Percentiles rank a stretch among this genome's conserved stretches.
These are phyloP conservation scores for Colletotrichum simmondsii DNA, from an alignment of 2,329 filamentous ascomycete genomes.

Conservation along the genomic window DNA sequence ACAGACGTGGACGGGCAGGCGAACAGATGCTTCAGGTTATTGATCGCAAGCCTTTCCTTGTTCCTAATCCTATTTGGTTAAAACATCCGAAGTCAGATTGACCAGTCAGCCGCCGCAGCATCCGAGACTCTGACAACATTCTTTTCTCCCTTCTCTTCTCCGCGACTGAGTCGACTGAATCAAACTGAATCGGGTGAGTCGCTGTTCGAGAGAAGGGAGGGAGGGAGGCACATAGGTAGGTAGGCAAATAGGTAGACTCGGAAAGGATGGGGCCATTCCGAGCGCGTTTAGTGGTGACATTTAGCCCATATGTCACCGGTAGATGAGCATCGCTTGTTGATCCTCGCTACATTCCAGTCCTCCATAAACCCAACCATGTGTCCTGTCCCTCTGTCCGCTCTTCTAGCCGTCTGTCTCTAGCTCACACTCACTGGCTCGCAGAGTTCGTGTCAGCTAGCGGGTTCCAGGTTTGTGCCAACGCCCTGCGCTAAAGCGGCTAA, in stretches of 20 bases:
- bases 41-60: not conserved
- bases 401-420: not conserved
- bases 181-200: not conserved
- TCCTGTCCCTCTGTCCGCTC: not conserved
- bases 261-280: not conserved
- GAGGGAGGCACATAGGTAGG: not conserved
- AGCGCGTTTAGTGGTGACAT: not conserved
- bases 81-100: not conserved
- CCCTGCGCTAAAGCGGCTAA: conserved; percentile 24
- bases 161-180: not conserved
- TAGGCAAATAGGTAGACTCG: not conserved
- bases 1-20: not conserved
- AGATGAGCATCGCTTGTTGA: not conserved
- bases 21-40: not conserved
- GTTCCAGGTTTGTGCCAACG: conserved; percentile 23
- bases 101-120: not conserved
- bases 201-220: not conserved
- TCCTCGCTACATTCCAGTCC: not conserved
- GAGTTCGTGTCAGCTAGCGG: conserved; percentile 24
- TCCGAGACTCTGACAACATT: not conserved
- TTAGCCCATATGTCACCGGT: not conserved
- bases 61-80: not conserved
- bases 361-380: not conserved
- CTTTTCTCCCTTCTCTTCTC: not conserved
- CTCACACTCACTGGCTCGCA: not conserved